Evolutionary conservation across 192 early-diverging fungal genomes (phyloP), one percentile per base, ranked within the genome.

Genomic region (Coemansia sp.): DNA sequence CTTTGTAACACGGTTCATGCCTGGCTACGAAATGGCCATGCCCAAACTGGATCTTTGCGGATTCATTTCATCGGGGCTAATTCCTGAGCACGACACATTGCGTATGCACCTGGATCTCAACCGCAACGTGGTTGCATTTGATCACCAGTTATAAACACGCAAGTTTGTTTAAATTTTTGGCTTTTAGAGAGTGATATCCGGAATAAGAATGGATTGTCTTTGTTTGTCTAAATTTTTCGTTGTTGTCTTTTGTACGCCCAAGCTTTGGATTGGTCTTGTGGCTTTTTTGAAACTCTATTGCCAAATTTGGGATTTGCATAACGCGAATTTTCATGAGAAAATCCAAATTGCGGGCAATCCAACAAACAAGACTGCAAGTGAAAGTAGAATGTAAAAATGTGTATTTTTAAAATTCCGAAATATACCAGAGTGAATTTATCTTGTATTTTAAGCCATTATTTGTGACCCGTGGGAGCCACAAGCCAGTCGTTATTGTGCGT

Each of bases 1-100:
- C 55, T 96, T 98, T 87, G 89, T 98, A 2, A 80, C 90, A 31
- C 82, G 89, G 21, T 98, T 92, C 69, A 91, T 95, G 91, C 96
- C 96, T 3, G 85, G 83, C 3, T 96, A 98, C 45, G 80, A 82
- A 31, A 60, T 82, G 67, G 74, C 70, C 38, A 37, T 72, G 48
- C 66, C 50, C 6, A 74, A 73, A 26, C 67, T 82, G 9, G 74
- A 82, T 31, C 52, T 23, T 16, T 31, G 58, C 1, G 80, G 80
- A 0, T 77, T 82, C 62, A 48, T 75, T 12, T 65, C 72, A 1
- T 80, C 77, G 6, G 72, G 69, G 0, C 26, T 57, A 8, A n/a
- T 79, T 38, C 49, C 66, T 25, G 26, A 50, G 14, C 59, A 68
- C 7, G 56, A 47, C 56, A 69, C 72, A 0, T 39, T 81, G 66